Base-by-base conservation (phyloP, 1,139 yeast species). In the Saccharomyces pastorianus region DNA sequence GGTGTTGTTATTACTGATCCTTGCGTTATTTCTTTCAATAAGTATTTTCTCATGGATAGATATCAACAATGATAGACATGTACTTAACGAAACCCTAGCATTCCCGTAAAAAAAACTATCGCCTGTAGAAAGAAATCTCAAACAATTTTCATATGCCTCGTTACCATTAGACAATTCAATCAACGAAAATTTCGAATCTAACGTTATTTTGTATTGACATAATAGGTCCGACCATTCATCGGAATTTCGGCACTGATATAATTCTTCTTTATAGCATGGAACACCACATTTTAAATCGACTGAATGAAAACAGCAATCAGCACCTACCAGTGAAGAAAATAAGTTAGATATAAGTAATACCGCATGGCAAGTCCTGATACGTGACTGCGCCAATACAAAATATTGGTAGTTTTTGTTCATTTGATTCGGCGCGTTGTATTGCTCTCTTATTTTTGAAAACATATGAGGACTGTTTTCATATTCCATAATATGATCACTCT, bases 291-390 rank as follows among this genome's bases (percentile, higher is more conserved):
- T 76, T 53, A 88, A 73, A 57, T 84, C 84, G 28, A 78, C 75
- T 14, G 82, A 78, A 53, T 77, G 78, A 59, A 83, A 67, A 58
- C 81, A 72, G 62, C 83, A 79, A 17, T 80, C 80, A n/a, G 82
- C 72, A 8, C 86, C 91, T 59, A 84, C 80, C 59, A 86, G 75
- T 2, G 88, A 79, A 0, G 90, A 82, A 65, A 88, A 78, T 59
- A 88, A 71, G 34, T 85, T 84, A 54, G 89, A 84, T 20, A 90
- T 75, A 64, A 86, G 77, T 63, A 88, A 83, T 52, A 89, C 82
- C 2, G 86, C 85, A 63, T 88, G 95, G 64, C 91, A 80, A 0
- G 96, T 87, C 64, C 97, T 78, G 53, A 90, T 88, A 61, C 96
- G 77, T 47, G 91, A 83, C 71, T 91, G 97, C 0, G 91, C 87